Evolutionary conservation across 257 asterid genomes (phyloP).

Genomic region (Solanum corneliomulleri): DNA sequence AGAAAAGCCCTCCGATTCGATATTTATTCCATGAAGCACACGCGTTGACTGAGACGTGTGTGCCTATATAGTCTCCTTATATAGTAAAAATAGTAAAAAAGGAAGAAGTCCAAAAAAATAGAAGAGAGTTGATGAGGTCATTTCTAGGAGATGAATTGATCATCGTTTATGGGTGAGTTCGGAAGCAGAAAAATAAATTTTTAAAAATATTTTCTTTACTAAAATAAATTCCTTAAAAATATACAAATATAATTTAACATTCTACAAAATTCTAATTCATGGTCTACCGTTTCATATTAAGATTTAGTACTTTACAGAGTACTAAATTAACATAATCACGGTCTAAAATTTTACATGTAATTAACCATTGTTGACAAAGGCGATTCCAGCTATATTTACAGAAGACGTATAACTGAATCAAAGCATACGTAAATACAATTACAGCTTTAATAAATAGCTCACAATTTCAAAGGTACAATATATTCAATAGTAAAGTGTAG

Average conservation of each 20-base stretch:
- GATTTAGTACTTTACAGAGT: background rate
- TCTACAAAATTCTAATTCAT: background rate
- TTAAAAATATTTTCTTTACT: too few species aligned
- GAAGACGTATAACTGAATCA: background rate
- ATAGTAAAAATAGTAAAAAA: too few species aligned
- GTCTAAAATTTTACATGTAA: background rate
- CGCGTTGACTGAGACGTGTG: background rate
- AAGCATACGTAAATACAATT: background rate
- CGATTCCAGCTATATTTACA: background rate
- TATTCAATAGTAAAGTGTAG: background rate
- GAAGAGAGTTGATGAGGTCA: background rate
- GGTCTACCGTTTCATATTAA: too few species aligned
- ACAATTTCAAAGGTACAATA: background rate
- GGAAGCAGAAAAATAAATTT: background rate
- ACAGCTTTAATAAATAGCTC: background rate
- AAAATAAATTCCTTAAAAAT: too few species aligned
- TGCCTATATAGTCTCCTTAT: background rate
- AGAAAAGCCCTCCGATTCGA: background rate
- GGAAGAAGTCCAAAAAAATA: background rate
- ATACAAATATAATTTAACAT: background rate
- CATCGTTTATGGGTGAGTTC: background rate
- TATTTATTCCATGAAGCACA: background rate
- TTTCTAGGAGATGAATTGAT: background rate
- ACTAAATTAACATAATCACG: background rate
- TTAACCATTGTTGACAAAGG: background rate